Conservation (phyloP, 2,329 filamentous ascomycete species). For the Apiospora arundinis region DNA sequence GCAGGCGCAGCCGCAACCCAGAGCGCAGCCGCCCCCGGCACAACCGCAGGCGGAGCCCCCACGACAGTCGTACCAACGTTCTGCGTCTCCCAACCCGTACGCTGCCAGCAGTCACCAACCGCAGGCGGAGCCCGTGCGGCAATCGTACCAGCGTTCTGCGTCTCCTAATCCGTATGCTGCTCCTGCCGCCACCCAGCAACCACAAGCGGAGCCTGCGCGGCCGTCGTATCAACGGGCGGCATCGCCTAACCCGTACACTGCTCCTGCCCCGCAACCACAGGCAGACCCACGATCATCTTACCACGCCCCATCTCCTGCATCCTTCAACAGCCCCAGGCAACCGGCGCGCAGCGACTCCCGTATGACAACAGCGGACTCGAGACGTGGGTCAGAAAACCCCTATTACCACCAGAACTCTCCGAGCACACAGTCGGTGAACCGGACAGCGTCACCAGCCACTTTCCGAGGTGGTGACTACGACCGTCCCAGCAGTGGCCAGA, state of each 20-base stretch:
- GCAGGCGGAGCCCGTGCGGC: neutral
- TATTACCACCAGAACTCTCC: slow-evolving; percentile 61
- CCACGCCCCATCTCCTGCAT: slow-evolving; percentile 1
- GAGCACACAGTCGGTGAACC: slow-evolving; percentile 46
- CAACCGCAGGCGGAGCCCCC: slow-evolving; percentile 40
- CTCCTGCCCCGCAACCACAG: neutral
- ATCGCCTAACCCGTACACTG: slow-evolving; percentile 64
- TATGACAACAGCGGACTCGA: slow-evolving; percentile 48
- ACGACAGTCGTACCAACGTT: slow-evolving; percentile 28
- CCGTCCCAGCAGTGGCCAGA: slow-evolving; percentile 58
- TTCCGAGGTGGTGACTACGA: slow-evolving; percentile 51
- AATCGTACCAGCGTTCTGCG: slow-evolving; percentile 29
- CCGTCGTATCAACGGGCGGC: slow-evolving; percentile 48
- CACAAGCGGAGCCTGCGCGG: neutral
- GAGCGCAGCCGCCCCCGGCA: slow-evolving; percentile 67
- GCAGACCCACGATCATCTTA: neutral
- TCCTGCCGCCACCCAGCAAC: slow-evolving; percentile 21
- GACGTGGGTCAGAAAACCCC: slow-evolving; percentile 55
- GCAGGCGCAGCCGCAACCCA: slow-evolving; percentile 63
- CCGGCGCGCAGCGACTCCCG: slow-evolving; percentile 39
- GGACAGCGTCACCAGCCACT: slow-evolving; percentile 56
- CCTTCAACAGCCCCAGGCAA: slow-evolving; percentile 25
- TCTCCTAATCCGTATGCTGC: slow-evolving; percentile 27
- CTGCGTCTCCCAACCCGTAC: slow-evolving; percentile 27
- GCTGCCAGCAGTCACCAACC: slow-evolving; percentile 22